Evolutionary conservation across 495 filamentous ascomycete species (phyloP).

Genomic region (Penicillium longicatenatum): DNA sequence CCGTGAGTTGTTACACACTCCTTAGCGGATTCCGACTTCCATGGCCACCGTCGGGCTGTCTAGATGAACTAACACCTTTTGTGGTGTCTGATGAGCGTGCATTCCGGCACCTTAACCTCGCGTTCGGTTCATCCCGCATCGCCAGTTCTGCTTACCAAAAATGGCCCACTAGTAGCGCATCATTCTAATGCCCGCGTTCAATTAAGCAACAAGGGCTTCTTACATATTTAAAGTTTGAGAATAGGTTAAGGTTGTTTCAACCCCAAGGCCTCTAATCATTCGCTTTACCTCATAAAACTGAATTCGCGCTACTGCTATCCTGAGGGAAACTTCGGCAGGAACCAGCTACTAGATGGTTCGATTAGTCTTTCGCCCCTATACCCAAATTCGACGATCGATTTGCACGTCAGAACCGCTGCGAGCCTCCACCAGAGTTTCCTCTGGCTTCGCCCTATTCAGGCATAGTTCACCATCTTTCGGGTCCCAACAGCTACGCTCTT

Average conservation of each 20-base stretch:
- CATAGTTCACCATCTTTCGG: constrained; percentile 60
- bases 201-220: constrained; percentile 71
- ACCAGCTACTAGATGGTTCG: constrained; percentile 59
- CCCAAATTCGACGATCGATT: constrained; percentile 71
- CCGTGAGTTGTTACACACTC: constrained; percentile 65
- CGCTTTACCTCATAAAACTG: constrained; percentile 13
- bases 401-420: constrained; percentile 73
- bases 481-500: constrained; percentile 73
- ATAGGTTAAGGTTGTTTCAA: constrained; percentile 73
- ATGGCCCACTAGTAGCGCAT: constrained; percentile 65
- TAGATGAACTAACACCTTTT: constrained; percentile 67
- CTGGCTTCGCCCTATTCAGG: constrained; percentile 75
- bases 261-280: constrained; percentile 47
- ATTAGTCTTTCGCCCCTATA: constrained; percentile 68
- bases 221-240: constrained; percentile 80
- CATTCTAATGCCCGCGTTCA: constrained; percentile 71
- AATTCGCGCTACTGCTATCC: constrained; percentile 11
- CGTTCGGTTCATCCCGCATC: constrained; percentile 70
- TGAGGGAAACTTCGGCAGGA: constrained; percentile 14
- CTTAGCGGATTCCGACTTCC: constrained; percentile 67
- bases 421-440: constrained; percentile 76
- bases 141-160: constrained; percentile 73
- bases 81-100: constrained; percentile 70
- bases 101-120: constrained; percentile 72
- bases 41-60: constrained; percentile 65